These are phyloP conservation scores for Monilinia fructigena DNA, from an alignment of 2,329 filamentous ascomycete species.

Conservation along the genomic window DNA sequence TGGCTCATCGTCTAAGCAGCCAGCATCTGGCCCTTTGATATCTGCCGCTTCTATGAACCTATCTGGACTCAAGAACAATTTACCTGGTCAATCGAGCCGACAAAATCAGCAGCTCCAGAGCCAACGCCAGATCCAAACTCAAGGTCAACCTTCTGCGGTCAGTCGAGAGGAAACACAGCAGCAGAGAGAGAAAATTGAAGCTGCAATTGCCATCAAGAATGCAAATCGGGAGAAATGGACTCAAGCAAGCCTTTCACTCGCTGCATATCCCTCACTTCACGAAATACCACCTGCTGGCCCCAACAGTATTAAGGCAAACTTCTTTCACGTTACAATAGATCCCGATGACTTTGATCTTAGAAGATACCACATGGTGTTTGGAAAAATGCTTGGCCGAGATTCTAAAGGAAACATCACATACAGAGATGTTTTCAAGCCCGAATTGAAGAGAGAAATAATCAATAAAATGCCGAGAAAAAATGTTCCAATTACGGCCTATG, in stretches of 20 bases:
- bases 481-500: background rate
- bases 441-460: background rate
- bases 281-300: background rate
- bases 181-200: background rate
- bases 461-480: background rate
- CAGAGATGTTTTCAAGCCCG: background rate
- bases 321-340: constrained; percentile 5
- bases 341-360: background rate
- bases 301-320: constrained; percentile 38
- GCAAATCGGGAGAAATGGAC: background rate
- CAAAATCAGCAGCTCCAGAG: background rate
- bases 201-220: background rate
- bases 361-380: background rate
- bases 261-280: background rate
- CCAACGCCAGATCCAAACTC: background rate
- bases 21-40: background rate
- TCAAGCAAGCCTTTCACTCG: background rate
- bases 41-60: background rate
- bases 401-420: background rate
- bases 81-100: background rate
- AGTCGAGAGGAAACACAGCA: background rate
- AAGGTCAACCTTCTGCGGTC: background rate
- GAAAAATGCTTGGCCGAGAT: background rate
- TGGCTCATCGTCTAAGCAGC: too few relatives aligned
- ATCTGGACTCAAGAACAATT: background rate